Evolutionary conservation across 805 yeast species (phyloP), one percentile per base, ranked within the genome.

Genomic region (Torulaspora franciscae): DNA sequence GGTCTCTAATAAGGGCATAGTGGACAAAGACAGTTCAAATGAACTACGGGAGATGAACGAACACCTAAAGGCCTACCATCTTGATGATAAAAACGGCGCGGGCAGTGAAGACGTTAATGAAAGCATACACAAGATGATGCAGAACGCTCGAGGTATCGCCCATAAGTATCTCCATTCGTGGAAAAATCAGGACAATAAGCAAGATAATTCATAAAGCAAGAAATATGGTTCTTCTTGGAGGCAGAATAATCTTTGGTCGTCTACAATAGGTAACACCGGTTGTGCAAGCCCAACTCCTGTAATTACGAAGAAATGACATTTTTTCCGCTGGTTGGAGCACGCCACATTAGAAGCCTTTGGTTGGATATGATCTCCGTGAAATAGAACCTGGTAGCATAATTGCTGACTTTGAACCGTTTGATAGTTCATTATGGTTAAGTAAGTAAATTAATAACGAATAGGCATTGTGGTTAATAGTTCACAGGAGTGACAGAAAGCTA

Each of bases 81-180:
- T 48, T 7, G 52, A 48, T 37, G 49, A 45, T 15, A 33, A 45
- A 17, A 38, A 34, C 24, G 37, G 19, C 15, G 43, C 34, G 8
- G 29, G 11, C 22, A 27, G 27, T 26, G 45, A 41, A n/a, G 47
- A 40, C 10, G 36, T 44, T n/a, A 45, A 43, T 32, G 59, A 55
- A 43, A 55, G 53, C 32, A 40, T 55, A 32, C 57, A 53, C 17
- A 53, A 51, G 32, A 50, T 53, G 56, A 51, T 55, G 57, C 51
- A 46, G 15, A 53, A 53, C 30, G 57, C 59, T n/a, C 49, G 52
- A 17, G 56, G 50, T 17, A 46, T 55, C 37, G 57, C 59, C 29
- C 55, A 46, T 25, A 55, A 55, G 37, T 55, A 55, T 42, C 45
- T 55, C 32, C 59, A 55, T 43, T 49, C 59, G 26, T 55, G 59